Conservation (phyloP, 1,284 basidiomycete species). For the Wolfiporia cocos region DNA sequence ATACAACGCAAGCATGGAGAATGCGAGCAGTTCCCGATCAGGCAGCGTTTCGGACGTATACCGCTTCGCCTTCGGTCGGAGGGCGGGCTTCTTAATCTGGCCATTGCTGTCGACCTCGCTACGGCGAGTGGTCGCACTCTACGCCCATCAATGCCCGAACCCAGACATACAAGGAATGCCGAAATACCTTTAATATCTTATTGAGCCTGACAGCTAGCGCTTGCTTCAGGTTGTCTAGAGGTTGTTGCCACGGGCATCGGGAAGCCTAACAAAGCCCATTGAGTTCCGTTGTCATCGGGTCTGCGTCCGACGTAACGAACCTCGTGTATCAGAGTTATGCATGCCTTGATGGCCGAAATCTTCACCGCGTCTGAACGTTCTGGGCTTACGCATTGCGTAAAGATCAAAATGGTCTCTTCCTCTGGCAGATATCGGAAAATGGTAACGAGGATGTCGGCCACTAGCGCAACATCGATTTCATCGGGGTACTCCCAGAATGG, state of each 20-base stretch:
- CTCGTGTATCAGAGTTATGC: conserved; percentile 39
- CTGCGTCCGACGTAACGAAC: no score
- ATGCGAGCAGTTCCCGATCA: conserved; percentile 60
- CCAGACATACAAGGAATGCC: no score
- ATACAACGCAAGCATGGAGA: conserved; percentile 63
- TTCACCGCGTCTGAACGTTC: conserved; percentile 78
- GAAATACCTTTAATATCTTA: no score
- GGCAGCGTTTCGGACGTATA: conserved; percentile 50
- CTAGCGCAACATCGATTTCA: conserved; percentile 75
- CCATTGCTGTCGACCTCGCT: conserved; percentile 56
- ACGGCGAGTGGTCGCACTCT: conserved; percentile 37
- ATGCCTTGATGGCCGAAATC: conserved; percentile 71
- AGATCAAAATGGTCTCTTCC: conserved; percentile 54
- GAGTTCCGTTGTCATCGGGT: no score
- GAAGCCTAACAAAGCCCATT: conserved; percentile 46
- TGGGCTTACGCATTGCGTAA: conserved; percentile 61
- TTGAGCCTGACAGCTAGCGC: no score
- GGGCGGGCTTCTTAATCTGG: conserved; percentile 44
- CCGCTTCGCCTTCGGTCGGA: conserved; percentile 55
- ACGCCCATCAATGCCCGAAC: conserved; percentile 4
- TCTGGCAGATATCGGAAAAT: conserved; percentile 66
- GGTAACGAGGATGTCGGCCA: conserved; percentile 69
- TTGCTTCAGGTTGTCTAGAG: conserved; percentile 40
- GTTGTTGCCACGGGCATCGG: conserved; percentile 53
- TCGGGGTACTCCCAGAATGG: conserved; percentile 69